Evolutionary conservation across 2,329 filamentous ascomycete genomes (phyloP), one percentile per base, ranked within the genome.

Genomic region (Xylariaceae sp.): DNA sequence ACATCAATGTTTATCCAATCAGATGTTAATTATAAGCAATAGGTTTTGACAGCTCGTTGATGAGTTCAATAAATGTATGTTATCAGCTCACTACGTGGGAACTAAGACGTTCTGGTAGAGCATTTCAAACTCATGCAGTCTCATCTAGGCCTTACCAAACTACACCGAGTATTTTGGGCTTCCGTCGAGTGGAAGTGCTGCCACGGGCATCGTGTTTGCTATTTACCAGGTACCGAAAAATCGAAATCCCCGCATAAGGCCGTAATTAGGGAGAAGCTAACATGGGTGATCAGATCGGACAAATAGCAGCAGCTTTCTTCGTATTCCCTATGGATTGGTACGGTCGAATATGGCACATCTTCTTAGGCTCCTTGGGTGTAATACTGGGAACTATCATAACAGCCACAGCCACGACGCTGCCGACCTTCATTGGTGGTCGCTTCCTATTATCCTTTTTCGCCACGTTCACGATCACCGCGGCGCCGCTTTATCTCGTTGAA

Each of bases 401-500:
- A 45, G 68, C 72, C 7, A 65, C 74, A 10, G 67, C 72, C 16
- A 61, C 64, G 33, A 71, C 66, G 45, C 68, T 61, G 25, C 54
- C 64, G 6, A 64, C 63, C 42, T 79, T 82, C 55, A 78, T 81
- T 59, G 76, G 67, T 14, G 71, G 72, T 1, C 67, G 74, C 5
- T 76, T 75, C 54, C 51, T 76, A 1, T 57, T 76, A 6, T 69
- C 70, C 2, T 77, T 75, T 53, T 80, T 79, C 40, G 76, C 79
- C 22, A 73, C 75, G 1, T 76, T 81, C 41, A 73, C 75, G 2
- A 70, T 74, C 11, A 73, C 74, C 2, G 76, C 79, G 1, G 79
- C 77, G 0, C 80, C 80, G 0, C 71, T 79, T 7, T 82, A 80
- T 52, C 71, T 80, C 8, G 75, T 79, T 17, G 80, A 84, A 57